Percentiles rank a stretch among this genome's conserved stretches.
Conservation (phyloP, 805 yeast species). For the Yarrowia alimentaria region DNA sequence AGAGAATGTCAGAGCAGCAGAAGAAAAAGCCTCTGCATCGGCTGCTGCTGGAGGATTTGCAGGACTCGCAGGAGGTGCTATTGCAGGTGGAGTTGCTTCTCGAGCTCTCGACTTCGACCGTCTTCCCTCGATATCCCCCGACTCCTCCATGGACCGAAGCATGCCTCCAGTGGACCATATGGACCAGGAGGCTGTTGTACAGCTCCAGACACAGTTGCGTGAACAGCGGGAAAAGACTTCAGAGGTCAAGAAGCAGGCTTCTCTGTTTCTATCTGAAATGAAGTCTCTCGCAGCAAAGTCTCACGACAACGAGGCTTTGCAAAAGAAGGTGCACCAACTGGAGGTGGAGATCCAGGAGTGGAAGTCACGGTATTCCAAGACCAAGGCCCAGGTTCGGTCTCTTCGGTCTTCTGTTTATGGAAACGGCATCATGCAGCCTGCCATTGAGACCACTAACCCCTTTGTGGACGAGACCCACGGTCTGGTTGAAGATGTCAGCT, state of each 20-base stretch:
- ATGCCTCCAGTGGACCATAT: conserved; percentile 21
- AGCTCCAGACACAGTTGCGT: conserved; percentile 3
- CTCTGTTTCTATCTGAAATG: conserved; percentile 43
- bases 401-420: conserved; percentile 34
- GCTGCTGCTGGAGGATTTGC: not conserved
- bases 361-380: conserved; percentile 39
- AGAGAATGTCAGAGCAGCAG: not conserved
- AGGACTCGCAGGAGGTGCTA: not conserved
- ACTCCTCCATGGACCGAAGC: conserved; percentile 6
- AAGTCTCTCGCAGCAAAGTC: conserved; percentile 38
- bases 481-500: conserved; percentile 33
- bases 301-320: conserved; percentile 32
- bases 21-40: not conserved
- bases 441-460: conserved; percentile 18
- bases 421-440: conserved; percentile 27
- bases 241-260: conserved; percentile 34
- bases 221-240: conserved; percentile 29
- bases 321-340: conserved; percentile 35
- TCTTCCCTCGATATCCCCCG: conserved; percentile 7
- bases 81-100: not conserved
- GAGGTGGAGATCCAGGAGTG: conserved; percentile 41
- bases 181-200: conserved; percentile 11
- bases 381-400: conserved; percentile 37
- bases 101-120: conserved; percentile 13
- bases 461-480: conserved; percentile 35